Conservation (phyloP, 2,329 filamentous ascomycete genomes). For the Fusarium paranaense region DNA sequence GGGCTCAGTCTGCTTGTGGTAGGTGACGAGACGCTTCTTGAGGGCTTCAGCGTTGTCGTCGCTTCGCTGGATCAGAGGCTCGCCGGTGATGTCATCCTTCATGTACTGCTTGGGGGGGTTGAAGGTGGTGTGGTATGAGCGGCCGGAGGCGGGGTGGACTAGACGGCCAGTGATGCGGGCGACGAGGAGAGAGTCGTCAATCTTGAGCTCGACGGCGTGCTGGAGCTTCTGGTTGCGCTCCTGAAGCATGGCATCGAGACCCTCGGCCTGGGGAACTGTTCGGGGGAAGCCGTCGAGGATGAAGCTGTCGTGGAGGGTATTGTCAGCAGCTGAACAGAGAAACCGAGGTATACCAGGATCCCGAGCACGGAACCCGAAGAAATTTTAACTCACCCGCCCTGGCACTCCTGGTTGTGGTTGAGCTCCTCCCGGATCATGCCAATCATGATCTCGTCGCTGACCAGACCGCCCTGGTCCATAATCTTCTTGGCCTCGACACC, state of each 20-base stretch:
- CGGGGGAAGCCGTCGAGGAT: constrained; percentile 99
- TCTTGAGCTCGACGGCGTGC: constrained; percentile 96
- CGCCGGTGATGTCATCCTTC: constrained; percentile 97
- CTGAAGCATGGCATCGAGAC: constrained; percentile 91
- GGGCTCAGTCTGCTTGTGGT: constrained; percentile 92
- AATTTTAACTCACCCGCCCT: constrained; percentile 79
- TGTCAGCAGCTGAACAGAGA: constrained; percentile 30
- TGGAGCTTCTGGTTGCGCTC: constrained; percentile 85
- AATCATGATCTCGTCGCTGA: constrained; percentile 99
- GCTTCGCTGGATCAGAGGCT: constrained; percentile 94
- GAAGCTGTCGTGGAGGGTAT: constrained; percentile 70
- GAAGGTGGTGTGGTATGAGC: constrained; percentile 98
- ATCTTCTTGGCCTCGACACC: constrained; percentile 99
- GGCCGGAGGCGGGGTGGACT: constrained; percentile 94
- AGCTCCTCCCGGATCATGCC: constrained; percentile 99
- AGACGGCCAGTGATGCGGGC: constrained; percentile 96
- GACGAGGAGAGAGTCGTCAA: constrained; percentile 93
- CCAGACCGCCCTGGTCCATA: constrained; percentile 97
- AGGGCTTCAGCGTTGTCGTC: constrained; percentile 97
- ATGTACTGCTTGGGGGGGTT: constrained; percentile 95
- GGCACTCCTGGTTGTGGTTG: constrained; percentile 93
- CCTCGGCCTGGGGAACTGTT: constrained; percentile 94
- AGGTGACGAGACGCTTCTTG: constrained; percentile 93
- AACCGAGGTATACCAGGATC: constrained; percentile 12
- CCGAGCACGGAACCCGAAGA: constrained; percentile 6